Conservation (phyloP, 306 rosid genomes). For the Rubus idaeus region DNA sequence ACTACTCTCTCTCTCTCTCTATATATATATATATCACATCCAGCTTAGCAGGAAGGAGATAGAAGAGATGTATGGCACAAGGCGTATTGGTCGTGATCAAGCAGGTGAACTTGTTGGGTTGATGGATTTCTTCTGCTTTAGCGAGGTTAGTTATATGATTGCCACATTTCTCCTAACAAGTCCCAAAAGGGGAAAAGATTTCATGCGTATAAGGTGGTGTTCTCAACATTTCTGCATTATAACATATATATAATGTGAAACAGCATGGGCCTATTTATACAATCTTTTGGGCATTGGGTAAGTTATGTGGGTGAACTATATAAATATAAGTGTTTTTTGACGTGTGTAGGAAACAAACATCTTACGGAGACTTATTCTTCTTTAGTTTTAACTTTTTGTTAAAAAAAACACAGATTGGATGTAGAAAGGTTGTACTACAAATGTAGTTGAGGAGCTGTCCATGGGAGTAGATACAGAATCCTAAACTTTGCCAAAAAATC, state of each 20-base stretch:
- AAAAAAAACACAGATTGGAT: neutral
- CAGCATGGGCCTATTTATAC: neutral
- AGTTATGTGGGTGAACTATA: neutral
- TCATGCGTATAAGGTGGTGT: neutral
- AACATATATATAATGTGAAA: neutral
- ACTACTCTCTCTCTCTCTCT: neutral
- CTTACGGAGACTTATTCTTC: neutral
- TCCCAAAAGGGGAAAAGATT: neutral
- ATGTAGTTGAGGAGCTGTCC: neutral
- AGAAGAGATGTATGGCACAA: constrained; percentile 69
- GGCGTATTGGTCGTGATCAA: constrained; percentile 92
- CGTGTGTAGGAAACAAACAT: neutral
- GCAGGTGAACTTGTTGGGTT: constrained; percentile 82
- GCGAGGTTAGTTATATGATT: constrained; percentile 64
- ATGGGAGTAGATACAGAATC: neutral
- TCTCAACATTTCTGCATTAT: neutral
- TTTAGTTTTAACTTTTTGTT: neutral
- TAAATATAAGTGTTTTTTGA: neutral
- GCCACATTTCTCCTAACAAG: constrained; percentile 7
- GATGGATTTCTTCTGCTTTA: constrained; percentile 98
- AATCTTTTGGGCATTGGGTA: neutral
- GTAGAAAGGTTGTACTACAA: neutral
- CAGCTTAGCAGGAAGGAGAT: constrained; percentile 70
- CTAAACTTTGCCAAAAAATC: neutral
- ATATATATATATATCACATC: too few relatives aligned